These are phyloP conservation scores for Aspergillus sp. DNA, from an alignment of 2,329 filamentous ascomycete species.

Conservation along the genomic window DNA sequence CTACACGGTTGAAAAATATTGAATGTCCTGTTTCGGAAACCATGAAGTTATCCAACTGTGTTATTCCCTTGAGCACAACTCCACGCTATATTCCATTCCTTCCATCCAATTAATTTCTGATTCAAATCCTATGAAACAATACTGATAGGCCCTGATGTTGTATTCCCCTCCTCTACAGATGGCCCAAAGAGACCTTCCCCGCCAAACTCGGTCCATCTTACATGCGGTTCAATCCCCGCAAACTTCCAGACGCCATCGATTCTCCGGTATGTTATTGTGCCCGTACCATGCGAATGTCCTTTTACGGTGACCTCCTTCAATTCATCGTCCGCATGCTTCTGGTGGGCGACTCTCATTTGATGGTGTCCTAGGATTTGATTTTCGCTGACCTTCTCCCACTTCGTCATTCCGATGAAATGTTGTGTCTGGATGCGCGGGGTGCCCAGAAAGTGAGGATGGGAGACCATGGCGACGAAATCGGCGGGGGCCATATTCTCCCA, in stretches of 20 bases:
- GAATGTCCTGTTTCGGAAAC: too few species aligned
- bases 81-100: too few species aligned
- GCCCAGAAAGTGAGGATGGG: slow-evolving; percentile 53
- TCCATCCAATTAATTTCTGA: too few species aligned
- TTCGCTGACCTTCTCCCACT: slow-evolving; percentile 56
- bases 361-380: slow-evolving; percentile 55
- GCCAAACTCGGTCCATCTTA: slow-evolving; percentile 15
- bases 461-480: slow-evolving; percentile 58
- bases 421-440: slow-evolving; percentile 59
- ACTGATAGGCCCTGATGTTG: background rate
- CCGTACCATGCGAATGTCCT: slow-evolving; percentile 57
- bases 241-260: slow-evolving; percentile 59
- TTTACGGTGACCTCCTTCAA: slow-evolving; percentile 49
- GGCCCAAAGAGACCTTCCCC: slow-evolving; percentile 5
- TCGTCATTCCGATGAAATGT: slow-evolving; percentile 58
- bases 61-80: too few species aligned
- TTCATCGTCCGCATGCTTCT: slow-evolving; percentile 52
- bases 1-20: too few species aligned
- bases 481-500: slow-evolving; percentile 51
- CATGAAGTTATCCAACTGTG: too few species aligned
- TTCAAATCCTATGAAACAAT: too few species aligned
- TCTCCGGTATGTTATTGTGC: slow-evolving; percentile 56
- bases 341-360: slow-evolving; percentile 59
- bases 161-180: background rate
- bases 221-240: slow-evolving; percentile 50